Base-by-base conservation (phyloP, 1,139 yeast species). In the Pneumocystis sp. region DNA sequence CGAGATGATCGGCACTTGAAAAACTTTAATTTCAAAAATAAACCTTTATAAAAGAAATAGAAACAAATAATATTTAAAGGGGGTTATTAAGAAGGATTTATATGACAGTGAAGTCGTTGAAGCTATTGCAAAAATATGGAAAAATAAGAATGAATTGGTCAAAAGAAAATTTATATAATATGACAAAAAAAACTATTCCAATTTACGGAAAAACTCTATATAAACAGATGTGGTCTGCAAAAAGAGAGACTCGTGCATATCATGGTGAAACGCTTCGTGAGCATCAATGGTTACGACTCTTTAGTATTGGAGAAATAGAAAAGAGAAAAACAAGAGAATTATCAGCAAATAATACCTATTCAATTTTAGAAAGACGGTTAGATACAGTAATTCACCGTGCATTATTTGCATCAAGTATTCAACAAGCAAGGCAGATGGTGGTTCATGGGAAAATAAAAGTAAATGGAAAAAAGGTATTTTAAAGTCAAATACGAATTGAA, bases 211-310 rank as follows among this genome's bases (percentile, higher is more conserved):
- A 82, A 72, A 82, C 90, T 19, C 77, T 89, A 67, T 93, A 81
- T 77, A 96, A 90, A 77, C 96, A 91, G 76, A 89, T 90, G 77
- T 93, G 96, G 91, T 78, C 81, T 10, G 86, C 97, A 65, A 93
- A 95, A 75, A 86, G 86, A 73, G 97, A 90, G 74, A 86, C 97
- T 3, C 83, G 98, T 77, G 87, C 95, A 1, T 93, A 93, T 75
- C 98, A 93, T 74, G 98, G 98, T 71, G 97, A 93, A 73, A 91
- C 87, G 74, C 77, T 93, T 66, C 87, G 95, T 0, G 98, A 93
- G 75, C 57, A 50, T 50, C 57, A 50, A 25, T 50, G 57, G 57
- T 3, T 1, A 25, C 79, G 84, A 37, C 84, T 93, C 73, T 89
- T 91, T 84, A 65, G 67, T 8, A 44, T 66, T 25, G 69, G 71